Base-by-base conservation (phyloP, 371 early-diverging fungal species). In the Mortierella sp. region DNA sequence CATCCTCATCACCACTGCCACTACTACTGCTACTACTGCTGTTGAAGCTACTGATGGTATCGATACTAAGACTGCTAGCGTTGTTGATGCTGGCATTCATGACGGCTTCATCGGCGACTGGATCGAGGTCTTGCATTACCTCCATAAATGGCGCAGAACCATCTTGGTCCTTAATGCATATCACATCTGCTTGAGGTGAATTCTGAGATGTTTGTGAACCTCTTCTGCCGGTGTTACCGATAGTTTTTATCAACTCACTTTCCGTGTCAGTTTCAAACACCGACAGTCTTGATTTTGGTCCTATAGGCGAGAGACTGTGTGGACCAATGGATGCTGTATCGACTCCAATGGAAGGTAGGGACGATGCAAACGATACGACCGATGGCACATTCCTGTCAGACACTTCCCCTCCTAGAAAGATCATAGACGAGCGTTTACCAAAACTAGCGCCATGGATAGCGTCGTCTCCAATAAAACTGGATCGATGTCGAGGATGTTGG, bases 391-490 rank as follows among this genome's bases (percentile, higher is more conserved):
- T 37, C 3, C 43, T 67, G 23, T 68, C 37, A 43, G 69, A 47
- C 6, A 28, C 55, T n/a, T n/a, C n/a, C n/a, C 62, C 68, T 8
- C 31, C 22, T 22, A 72, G 42, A 6, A 72, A 76, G 26, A 64
- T 42, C 0, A 45, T 31, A 19, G 77, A 76, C 2, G 61, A 40
- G 10, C 62, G 67, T 45, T 55, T 64, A 35, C 60, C 60, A 43
- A 65, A 60, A 2, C 35, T n/a, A 15, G 64, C 12, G 13, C 62
- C 62, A 22, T 51, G 64, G 26, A 72, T 43, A 0, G 69, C 23
- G 1, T 61, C 69, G 37, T 72, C 78, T 2, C 69, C 61, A 19
- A 65, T 54, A 54, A 65, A 77, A 34, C 78, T 72, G 3, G 78
- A 65, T 2, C 62, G 62, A 12, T 43, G 60, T 29, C 63, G 59